Evolutionary conservation across 2,329 filamentous ascomycete species (phyloP), one percentile per base, ranked within the genome.

Genomic region (Neocucurbitaria cava): DNA sequence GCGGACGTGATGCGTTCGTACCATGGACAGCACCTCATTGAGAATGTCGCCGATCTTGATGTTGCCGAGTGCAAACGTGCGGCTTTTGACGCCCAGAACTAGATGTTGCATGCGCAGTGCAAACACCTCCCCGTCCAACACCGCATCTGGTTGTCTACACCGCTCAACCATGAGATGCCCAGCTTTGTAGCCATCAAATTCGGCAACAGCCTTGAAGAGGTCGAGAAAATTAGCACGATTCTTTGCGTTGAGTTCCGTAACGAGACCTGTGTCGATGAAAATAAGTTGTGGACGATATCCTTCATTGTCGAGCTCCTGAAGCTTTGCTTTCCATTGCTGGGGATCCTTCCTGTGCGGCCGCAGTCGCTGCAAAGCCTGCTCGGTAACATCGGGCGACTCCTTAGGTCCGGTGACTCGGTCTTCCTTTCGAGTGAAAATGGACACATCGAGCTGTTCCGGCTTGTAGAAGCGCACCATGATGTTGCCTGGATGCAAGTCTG

Each of bases 401-500:
- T 83, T 70, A 7, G 73, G 71, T 1, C 71, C 70, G 17, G 71
- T 73, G 4, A 55, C 71, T 30, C 70, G 67, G 33, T 73, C 61
- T 46, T 72, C 68, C 53, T 70, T 70, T 9, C 65, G 75, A 3
- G 74, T 78, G 50, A 81, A 75, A 5, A 88, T 78, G 20, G 82
- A 80, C 1, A 96, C 79, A 44, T 89, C 85, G 0, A 94, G 85
- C 57, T 88, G 84, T 13, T 87, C 86, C 0, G 93, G 87, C 68
- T 94, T 88, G 77, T 98, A 97, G 79, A 99, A 99, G 59, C 96
- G 92, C 42, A 99, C 94, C 93, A 99, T 98, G 77, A 99, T 98
- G 74, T 99, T 99, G 23, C 95, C 95, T 0, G 95, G 95, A 72
- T 99, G 95, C 26, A 99, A 80, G 72, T 99, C 95, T 5, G 95